Evolutionary conservation across 2,329 filamentous ascomycete species (phyloP).

Genomic region (Thermothelomyces thermophilus): DNA sequence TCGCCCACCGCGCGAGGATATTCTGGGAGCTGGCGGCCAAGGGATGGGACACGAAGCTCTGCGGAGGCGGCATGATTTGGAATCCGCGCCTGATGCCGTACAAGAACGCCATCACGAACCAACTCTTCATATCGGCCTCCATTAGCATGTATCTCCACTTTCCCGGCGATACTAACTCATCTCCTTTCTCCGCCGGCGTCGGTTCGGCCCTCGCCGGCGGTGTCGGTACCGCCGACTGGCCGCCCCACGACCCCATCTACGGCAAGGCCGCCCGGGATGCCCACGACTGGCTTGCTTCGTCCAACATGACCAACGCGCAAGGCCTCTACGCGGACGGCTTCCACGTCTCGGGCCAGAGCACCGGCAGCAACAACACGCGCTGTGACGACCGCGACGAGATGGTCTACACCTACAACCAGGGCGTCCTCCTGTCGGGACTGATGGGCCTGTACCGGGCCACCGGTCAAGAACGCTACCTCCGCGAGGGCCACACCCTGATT

Average conservation of each 20-base stretch:
- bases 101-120: constrained; percentile 95
- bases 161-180: constrained; percentile 68
- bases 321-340: constrained; percentile 84
- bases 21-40: constrained; percentile 76
- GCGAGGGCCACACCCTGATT: constrained; percentile 74
- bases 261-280: constrained; percentile 67
- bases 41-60: constrained; percentile 78
- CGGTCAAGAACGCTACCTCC: constrained; percentile 61
- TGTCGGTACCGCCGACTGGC: constrained; percentile 29
- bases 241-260: constrained; percentile 52
- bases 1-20: constrained; percentile 73
- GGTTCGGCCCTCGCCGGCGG: constrained; percentile 24
- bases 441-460: constrained; percentile 75
- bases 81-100: constrained; percentile 74
- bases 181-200: constrained; percentile 48
- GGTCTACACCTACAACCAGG: constrained; percentile 96
- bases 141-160: constrained; percentile 86
- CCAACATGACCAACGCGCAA: constrained; percentile 71
- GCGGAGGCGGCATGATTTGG: constrained; percentile 87
- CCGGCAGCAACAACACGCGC: constrained; percentile 56
- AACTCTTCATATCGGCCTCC: constrained; percentile 79
- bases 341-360: constrained; percentile 64
- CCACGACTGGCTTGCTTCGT: constrained; percentile 71
- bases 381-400: constrained; percentile 81
- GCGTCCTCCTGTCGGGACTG: constrained; percentile 76